Evolutionary conservation across 345 rosid species (phyloP), one percentile per base, ranked within the genome.

Genomic region (Rhizophora mangle): DNA sequence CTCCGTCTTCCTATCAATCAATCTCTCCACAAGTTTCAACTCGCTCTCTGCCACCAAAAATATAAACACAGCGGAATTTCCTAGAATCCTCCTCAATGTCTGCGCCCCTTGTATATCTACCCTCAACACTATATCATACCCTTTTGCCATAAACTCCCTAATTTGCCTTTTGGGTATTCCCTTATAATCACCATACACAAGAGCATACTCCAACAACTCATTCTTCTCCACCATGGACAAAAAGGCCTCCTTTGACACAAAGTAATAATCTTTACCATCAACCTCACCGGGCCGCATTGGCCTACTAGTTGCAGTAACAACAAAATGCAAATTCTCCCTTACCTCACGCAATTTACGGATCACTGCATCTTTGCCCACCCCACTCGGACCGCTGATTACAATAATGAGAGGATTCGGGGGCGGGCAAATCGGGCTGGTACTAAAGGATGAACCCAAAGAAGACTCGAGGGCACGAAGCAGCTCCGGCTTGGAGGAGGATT

Each of bases 291-390:
- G 79, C 20, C 97, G 74, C 87, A 85, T 91, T 61, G 80, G 73
- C 39, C 96, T 87, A 71, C 86, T 89, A 0, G 95, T 89, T 0
- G 97, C 96, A 4, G 98, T 94, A 13, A 94, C 98, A 15, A 89
- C 96, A 60, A 91, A 94, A 69, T 88, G 97, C 34, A 91, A 79
- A 52, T 81, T 77, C 21, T 82, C 62, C 6, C 96, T 79, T 0
- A 68, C 75, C 63, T 94, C 90, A 58, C 85, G 80, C 64, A 94
- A 84, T 53, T 82, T 84, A 21, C 68, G 86, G 72, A 94, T 91
- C 54, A 94, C 89, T 3, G 98, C 89, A 63, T 94, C 98, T 80
- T 94, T 94, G 18, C 98, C 98, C 1, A 89, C 98, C 26, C 98
- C 96, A 55, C 97, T 91, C 0, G 98, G 96, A 9, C 98, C 97